A percentile compares a stretch with the other conserved stretches of the same genome.
Evolutionary conservation across 306 rosid species (phyloP).

Genomic region (Crotalaria pallida): DNA sequence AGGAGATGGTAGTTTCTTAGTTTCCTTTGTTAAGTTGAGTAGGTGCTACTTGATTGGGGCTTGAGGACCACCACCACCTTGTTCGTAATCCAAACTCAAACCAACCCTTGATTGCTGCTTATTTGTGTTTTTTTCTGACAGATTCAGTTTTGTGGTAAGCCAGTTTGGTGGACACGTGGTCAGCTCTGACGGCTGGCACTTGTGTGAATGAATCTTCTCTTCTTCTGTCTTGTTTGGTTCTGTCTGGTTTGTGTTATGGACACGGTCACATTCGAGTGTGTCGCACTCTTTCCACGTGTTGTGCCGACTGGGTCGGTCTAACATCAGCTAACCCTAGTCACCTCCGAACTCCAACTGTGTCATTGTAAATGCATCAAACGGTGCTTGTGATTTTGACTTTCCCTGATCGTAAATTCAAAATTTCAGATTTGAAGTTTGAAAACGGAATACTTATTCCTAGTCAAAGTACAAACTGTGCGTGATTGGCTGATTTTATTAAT

Average conservation of each 20-base stretch:
- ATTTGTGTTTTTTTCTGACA: conserved; percentile 29
- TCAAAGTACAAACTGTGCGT: not conserved
- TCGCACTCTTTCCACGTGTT: conserved; percentile 24
- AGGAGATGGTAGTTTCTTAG: not conserved
- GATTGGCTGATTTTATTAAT: not conserved
- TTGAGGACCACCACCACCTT: conserved; percentile 28
- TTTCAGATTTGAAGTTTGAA: not conserved
- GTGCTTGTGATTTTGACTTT: not conserved
- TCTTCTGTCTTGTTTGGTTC: not conserved
- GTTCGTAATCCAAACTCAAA: not conserved
- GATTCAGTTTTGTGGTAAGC: conserved; percentile 38
- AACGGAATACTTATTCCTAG: not conserved
- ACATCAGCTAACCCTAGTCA: not conserved
- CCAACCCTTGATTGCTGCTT: not conserved
- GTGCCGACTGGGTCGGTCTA: not conserved
- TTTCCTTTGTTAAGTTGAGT: not conserved
- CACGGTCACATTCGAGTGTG: conserved; percentile 1
- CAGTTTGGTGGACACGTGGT: conserved; percentile 37
- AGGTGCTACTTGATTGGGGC: not conserved
- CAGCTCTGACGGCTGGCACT: conserved; percentile 16
- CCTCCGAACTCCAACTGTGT: not conserved
- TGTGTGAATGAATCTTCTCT: conserved; percentile 16
- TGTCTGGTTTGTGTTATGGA: not conserved
- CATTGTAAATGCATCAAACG: not conserved
- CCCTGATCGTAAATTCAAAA: not conserved